Base-by-base conservation (phyloP, 768 basidiomycete species). In the Goffeauzyma gilvescens region DNA sequence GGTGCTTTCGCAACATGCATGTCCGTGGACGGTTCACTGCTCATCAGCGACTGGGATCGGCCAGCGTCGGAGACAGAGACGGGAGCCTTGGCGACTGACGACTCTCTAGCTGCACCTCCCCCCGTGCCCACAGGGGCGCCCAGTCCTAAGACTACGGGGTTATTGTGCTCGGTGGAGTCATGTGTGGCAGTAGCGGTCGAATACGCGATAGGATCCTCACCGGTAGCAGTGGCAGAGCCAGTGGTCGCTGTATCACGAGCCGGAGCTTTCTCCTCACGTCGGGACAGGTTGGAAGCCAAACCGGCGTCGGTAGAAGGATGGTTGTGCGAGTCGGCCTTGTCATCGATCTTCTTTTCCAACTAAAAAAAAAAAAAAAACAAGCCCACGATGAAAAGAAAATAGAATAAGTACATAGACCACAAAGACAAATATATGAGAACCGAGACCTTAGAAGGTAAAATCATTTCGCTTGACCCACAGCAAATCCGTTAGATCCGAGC, bases 191-290 rank as follows among this genome's bases (percentile, higher is more conserved):
- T 28, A 20, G 30, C 21, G n/a, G 22, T 21, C 2, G 15, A 20
- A 36, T 14, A 17, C 24, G 34, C 50, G 39, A 50, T 46, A 41
- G 46, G 36, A n/a, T 49, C 59, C 55, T 63, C 59, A 55, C 55
- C 54, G 45, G 60, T 60, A 44, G 57, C 54, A 32, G 53, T 22
- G 15, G 21, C 39, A 24, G 24, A 17, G 35, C 37, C 46, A 27
- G 31, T 30, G n/a, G 30, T 46, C 32, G 68, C 70, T 8, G 49
- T 32, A 15, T 69, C 68, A 5, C 72, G 73, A 54, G 76, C 78
- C 0, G 79, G 76, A 8, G 79, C 76, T 64, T 81, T 80, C 58
- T 79, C 81, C 63, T 74, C 70, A 55, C 73, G 75, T 34, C 80
- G 72, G 54, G 73, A 77, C 18, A 69, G 66, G 37, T 68, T 64